phyloP scores from a whole-genome alignment of 495 filamentous ascomycete species.

The Rhypophila decipiens region DNA sequence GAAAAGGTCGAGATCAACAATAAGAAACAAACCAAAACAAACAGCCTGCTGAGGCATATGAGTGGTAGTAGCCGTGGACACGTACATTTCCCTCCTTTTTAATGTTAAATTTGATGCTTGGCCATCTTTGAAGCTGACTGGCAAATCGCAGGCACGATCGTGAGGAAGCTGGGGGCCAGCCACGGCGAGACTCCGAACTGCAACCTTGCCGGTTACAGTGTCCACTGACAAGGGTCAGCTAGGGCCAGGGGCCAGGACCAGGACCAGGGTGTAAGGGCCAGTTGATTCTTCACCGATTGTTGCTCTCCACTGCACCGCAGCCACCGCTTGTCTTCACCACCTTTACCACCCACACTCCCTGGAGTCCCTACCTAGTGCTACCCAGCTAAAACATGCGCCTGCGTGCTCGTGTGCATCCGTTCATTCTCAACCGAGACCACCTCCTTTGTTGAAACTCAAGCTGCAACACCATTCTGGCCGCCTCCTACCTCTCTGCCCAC shows the following conservation, averaged over 20 bases:
- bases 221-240: neutral
- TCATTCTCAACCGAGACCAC: slow-evolving; percentile 5
- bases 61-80: too few relatives aligned
- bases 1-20: too few relatives aligned
- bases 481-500: slow-evolving; percentile 8
- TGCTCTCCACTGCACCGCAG: neutral
- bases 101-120: too few relatives aligned
- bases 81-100: too few relatives aligned
- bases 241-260: neutral
- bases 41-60: too few relatives aligned
- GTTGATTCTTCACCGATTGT: slow-evolving; percentile 7
- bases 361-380: too few relatives aligned
- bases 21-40: too few relatives aligned
- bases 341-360: neutral
- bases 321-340: slow-evolving; percentile 2
- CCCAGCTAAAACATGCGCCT: neutral
- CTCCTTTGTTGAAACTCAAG: slow-evolving; percentile 40
- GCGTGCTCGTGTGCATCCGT: too few relatives aligned
- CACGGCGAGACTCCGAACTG: neutral
- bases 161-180: too few relatives aligned
- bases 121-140: too few relatives aligned
- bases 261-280: neutral
- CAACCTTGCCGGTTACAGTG: neutral
- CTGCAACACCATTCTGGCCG: slow-evolving; percentile 31
- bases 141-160: too few relatives aligned